Evolutionary conservation across 2,329 filamentous ascomycete genomes (phyloP), one percentile per base, ranked within the genome.

Genomic region (Penicillium sp.): DNA sequence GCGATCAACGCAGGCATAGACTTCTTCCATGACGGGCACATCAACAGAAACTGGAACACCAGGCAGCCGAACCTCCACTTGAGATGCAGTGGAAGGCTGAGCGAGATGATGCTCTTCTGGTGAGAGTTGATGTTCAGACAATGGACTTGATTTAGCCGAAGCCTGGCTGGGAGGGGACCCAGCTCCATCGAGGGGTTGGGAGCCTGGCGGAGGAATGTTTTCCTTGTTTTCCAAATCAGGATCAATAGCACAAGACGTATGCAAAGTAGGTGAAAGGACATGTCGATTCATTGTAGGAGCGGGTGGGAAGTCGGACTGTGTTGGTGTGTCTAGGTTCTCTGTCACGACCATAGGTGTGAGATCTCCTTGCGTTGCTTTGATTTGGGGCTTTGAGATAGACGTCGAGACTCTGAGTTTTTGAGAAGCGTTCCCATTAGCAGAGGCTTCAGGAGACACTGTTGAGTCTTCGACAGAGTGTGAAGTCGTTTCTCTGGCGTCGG

Each of bases 151-250:
- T 9, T 45, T 62, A 1, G 48, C 5, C 7, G 30, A 36, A 7
- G 44, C 40, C 7, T 49, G 53, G 35, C 41, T 27, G 38, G 30
- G 47, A 7, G 51, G 40, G 9, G 52, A 53, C 7, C 23, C 7
- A 19, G 36, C 35, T 10, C 19, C 18, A 1, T 46, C 43, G 11
- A 14, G 36, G n/a, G 52, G 43, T 41, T 56, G 47, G 10, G 53
- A 53, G 7, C 32, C 49, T 1, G 34, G 36, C 7, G 62, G 62
- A 26, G 59, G 57, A 4, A 62, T 57, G 10, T 64, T 63, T 18
- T 64, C 62, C 11, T 63, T 64, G 27, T 62, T 52, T n/a, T 61
- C 52, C 14, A 45, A 30, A 10, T 46, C 29, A 4, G 53, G 42
- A 11, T 50, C 52, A 27, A 30, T 19, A 36, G 53, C 55, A 10